phyloP scores from a whole-genome alignment of 495 filamentous ascomycete species.

The Letharia lupina region DNA sequence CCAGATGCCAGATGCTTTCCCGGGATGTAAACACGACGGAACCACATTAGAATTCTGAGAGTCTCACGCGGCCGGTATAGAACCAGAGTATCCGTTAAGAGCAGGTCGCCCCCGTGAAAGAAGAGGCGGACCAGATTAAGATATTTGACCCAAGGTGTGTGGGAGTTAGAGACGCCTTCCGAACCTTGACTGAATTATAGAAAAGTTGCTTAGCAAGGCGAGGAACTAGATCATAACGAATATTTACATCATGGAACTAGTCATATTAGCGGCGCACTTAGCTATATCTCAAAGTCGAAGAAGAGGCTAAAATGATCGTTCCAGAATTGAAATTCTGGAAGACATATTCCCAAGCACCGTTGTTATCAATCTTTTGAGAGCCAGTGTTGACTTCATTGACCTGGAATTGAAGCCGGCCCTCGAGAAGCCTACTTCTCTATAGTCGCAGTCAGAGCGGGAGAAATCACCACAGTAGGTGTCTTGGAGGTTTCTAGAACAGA shows the following conservation, averaged over 20 bases:
- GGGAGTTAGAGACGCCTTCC: conserved; percentile 30
- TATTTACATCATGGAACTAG: conserved; percentile 37
- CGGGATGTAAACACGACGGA: conserved; percentile 27
- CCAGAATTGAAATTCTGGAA: conserved; percentile 28
- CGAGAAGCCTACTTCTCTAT: too few species aligned
- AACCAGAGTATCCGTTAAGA: conserved; percentile 58
- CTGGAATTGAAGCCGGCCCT: too few species aligned
- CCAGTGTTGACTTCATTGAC: not conserved
- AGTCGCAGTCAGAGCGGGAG: not conserved
- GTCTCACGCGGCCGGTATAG: conserved; percentile 43
- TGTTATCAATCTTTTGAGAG: conserved; percentile 19
- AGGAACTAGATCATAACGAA: conserved; percentile 29
- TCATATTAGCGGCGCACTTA: not conserved
- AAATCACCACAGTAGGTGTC: not conserved
- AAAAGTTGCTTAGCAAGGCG: conserved; percentile 25
- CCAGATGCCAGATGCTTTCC: conserved; percentile 28
- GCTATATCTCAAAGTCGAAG: not conserved
- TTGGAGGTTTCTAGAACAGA: not conserved
- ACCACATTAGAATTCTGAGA: conserved; percentile 51
- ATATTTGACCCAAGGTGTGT: conserved; percentile 24
- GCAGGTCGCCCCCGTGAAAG: conserved; percentile 45
- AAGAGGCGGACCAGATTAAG: conserved; percentile 45
- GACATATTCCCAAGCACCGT: conserved; percentile 37
- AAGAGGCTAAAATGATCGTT: conserved; percentile 35
- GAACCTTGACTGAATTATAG: conserved; percentile 30